phyloP scores from a whole-genome alignment of 139 green algal genomes.

The Chlorella vulgaris region DNA sequence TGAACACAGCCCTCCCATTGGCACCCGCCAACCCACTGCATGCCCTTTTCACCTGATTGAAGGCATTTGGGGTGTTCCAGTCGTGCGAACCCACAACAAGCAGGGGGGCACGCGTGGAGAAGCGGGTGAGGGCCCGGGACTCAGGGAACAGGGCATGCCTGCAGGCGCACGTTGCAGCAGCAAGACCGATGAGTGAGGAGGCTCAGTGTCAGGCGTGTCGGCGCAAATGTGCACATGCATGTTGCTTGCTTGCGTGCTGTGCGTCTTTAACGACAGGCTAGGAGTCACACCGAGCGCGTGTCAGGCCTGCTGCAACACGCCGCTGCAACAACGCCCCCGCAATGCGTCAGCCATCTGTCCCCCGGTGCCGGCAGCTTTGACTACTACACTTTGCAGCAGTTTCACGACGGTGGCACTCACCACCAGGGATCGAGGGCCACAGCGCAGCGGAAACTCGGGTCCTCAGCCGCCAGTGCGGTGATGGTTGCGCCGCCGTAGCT shows the following conservation, averaged over 20 bases:
- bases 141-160: conserved; percentile 46
- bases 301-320: too few species aligned
- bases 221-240: too few species aligned
- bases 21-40: not conserved
- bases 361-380: too few species aligned
- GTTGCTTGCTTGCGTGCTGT: too few species aligned
- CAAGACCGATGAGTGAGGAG: not conserved
- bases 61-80: conserved; percentile 66
- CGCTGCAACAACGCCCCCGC: too few species aligned
- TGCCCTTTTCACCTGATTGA: conserved; percentile 27
- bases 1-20: too few species aligned
- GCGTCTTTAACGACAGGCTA: too few species aligned
- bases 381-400: too few species aligned
- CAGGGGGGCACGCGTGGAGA: conserved; percentile 47
- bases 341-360: too few species aligned
- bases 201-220: too few species aligned
- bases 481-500: conserved; percentile 72
- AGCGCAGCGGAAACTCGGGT: conserved; percentile 45
- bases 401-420: too few species aligned
- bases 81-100: conserved; percentile 63
- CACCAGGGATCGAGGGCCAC: conserved; percentile 72
- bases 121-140: conserved; percentile 32
- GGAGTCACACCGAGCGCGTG: too few species aligned
- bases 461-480: conserved; percentile 42
- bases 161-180: not conserved